Conservation (phyloP, 805 yeast genomes). For the Pichia manshurica region DNA sequence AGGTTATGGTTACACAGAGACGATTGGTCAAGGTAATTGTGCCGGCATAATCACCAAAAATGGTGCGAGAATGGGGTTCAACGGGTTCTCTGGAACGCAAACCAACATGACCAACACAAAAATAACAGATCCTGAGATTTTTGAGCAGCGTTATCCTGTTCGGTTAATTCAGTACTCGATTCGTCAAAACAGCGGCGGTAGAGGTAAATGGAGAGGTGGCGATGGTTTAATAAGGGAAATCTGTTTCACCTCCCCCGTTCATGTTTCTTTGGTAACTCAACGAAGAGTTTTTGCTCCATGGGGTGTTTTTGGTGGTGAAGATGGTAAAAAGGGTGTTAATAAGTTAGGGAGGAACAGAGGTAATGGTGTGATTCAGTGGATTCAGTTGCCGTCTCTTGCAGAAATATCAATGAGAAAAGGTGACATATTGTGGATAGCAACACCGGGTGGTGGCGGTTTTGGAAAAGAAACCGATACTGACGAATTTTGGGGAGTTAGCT, state of each 20-base stretch:
- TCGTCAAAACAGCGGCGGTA: conserved; percentile 76
- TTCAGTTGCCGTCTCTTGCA: conserved; percentile 31
- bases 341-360: conserved; percentile 23
- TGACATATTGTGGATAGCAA: conserved; percentile 38
- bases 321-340: conserved; percentile 70
- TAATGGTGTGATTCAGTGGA: conserved; percentile 39
- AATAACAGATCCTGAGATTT: conserved; percentile 85
- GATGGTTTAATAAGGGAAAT: conserved; percentile 82
- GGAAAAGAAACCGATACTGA: conserved; percentile 34
- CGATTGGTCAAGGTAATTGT: conserved; percentile 94
- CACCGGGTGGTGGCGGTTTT: conserved; percentile 88
- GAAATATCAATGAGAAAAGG: conserved; percentile 38
- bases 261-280: conserved; percentile 79
- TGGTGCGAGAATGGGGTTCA: conserved; percentile 16
- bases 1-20: conserved; percentile 88
- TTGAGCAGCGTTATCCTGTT: conserved; percentile 85
- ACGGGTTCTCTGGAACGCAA: conserved; percentile 83
- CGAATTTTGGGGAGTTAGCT: conserved; percentile 15
- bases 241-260: conserved; percentile 66
- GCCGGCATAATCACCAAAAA: conserved; percentile 51
- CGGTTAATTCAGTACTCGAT: conserved; percentile 65
- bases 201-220: conserved; percentile 70
- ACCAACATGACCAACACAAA: conserved; percentile 93
- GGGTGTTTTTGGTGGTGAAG: conserved; percentile 78
- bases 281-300: conserved; percentile 81